Evolutionary conservation across 164 flowering plant species (phyloP), one percentile per base, ranked within the genome.

Genomic region (Vitis cinerea): DNA sequence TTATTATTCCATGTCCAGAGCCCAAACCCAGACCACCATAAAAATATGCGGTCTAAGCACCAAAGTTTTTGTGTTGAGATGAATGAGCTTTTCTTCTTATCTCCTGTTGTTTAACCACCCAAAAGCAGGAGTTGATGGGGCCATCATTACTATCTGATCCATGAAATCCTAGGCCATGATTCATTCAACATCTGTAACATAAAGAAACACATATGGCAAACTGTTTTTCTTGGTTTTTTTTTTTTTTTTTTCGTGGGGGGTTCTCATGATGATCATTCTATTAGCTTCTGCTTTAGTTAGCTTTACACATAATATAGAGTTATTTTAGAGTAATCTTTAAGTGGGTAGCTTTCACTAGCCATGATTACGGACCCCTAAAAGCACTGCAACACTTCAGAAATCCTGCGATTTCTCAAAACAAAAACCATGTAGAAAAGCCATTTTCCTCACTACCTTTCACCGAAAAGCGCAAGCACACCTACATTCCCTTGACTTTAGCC

Each of bases 341-440:
- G 44, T 56, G 71, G 70, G 80, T 80, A 67, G 84, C 82, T 84
- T 85, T 84, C 84, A 76, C 49, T 64, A 58, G 85, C 68, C 72
- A 90, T 90, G 76, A 88, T 88, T 80, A 78, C 76, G 76, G 44
- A 19, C 72, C 83, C 86, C 88, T 68, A 80, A 88, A 86, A 85
- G 88, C 88, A 77, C 63, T 76, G 83, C 90, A 86, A 23, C 63
- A 52, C 84, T 63, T 78, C 83, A 80, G 68, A 75, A 85, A 66
- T 85, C 82, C 84, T 78, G 86, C 83, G 66, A 70, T 59, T 72
- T 60, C 30, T 58, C 68, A 56, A 17, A 63, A 77, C 47, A 64
- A 74, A 80, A 75, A 65, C 66, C 61, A 56, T 62, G 63, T 68
- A 67, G 53, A 64, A 80, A 87, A 70, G 74, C 37, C 44, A 37